These are phyloP conservation scores for Ganoderma sinense DNA, from an alignment of 1,284 basidiomycete species.

Conservation along the genomic window DNA sequence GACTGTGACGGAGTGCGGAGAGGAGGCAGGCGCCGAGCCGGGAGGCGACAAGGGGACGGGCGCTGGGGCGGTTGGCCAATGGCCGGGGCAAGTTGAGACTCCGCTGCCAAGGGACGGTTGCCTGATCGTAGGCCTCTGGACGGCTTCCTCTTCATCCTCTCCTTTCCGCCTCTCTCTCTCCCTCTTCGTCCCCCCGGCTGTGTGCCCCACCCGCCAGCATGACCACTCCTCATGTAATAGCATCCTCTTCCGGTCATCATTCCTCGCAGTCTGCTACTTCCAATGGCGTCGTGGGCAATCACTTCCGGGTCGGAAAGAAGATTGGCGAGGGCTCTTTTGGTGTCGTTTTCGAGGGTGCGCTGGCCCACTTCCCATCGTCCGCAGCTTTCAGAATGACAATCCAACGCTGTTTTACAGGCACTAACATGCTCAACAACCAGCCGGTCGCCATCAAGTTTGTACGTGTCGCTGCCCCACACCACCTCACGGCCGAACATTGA, in stretches of 20 bases:
- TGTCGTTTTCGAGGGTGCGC: constrained; percentile 80
- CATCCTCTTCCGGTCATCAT: constrained; percentile 73
- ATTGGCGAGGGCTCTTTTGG: constrained; percentile 89
- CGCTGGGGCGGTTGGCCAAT: background rate
- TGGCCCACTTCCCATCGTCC: too few species aligned
- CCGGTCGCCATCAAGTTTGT: constrained; percentile 99
- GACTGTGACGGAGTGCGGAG: background rate
- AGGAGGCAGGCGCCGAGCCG: background rate
- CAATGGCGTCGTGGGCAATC: constrained; percentile 77
- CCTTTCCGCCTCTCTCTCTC: constrained; percentile 38
- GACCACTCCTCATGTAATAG: constrained; percentile 82
- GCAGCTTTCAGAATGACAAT: background rate
- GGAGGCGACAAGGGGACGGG: background rate
- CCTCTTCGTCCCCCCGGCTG: constrained; percentile 33
- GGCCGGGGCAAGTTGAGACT: constrained; percentile 32
- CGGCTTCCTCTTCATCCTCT: constrained; percentile 41
- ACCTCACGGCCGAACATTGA: constrained; percentile 10
- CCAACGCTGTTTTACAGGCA: constrained; percentile 58
- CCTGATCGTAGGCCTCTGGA: constrained; percentile 31
- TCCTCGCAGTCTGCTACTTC: constrained; percentile 64
- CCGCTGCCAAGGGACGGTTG: constrained; percentile 30
- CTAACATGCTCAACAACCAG: constrained; percentile 87
- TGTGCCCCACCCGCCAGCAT: constrained; percentile 45
- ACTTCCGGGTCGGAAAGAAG: constrained; percentile 86
- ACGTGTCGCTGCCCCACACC: constrained; percentile 41